Evolutionary conservation across 2,329 filamentous ascomycete genomes (phyloP), one percentile per base, ranked within the genome.

Genomic region (Raffaelea arxii): DNA sequence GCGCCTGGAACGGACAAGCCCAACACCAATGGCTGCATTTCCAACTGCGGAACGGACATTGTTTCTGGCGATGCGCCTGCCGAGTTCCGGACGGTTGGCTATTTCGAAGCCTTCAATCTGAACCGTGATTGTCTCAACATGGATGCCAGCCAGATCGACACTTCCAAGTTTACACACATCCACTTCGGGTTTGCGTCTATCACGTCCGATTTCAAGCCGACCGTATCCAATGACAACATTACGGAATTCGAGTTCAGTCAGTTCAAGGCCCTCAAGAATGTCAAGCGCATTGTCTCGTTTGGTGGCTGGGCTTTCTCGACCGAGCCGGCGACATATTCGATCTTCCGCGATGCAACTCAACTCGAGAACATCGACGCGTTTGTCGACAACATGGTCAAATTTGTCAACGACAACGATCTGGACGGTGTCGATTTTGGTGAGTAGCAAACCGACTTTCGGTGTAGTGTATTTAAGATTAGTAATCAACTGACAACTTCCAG

Each of bases 291-390:
- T 32, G 6, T 72, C 2, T 62, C 65, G 0, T 64, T 73, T 51
- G 69, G 69, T 12, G 69, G 70, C 12, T 72, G 69, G 70, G 56
- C 53, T 2, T 69, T 66, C 47, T 67, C 62, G 0, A 69, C 65
- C 0, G 55, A 60, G 12, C 49, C 57, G 0, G 51, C 27, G 16
- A 68, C 64, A 1, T 67, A 61, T 47, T 16, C 23, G 21, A 65
- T 68, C 25, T 61, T 71, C 47, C 58, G 67, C 3, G 24, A 49
- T 5, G 54, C 41, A 24, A 43, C 51, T 10, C 50, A 36, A 6
- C 18, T 25, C 4, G 49, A 27, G 16, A 51, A 55, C 39, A 41
- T 46, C 24, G 4, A 27, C 22, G 27, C 42, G 14, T 38, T 53
- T 23, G 47, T 47, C 14, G 44, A 19, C n/a, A 50, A 43, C 27